Base-by-base conservation (phyloP, 768 basidiomycete species). In the Cystofilobasidium capitatum region DNA sequence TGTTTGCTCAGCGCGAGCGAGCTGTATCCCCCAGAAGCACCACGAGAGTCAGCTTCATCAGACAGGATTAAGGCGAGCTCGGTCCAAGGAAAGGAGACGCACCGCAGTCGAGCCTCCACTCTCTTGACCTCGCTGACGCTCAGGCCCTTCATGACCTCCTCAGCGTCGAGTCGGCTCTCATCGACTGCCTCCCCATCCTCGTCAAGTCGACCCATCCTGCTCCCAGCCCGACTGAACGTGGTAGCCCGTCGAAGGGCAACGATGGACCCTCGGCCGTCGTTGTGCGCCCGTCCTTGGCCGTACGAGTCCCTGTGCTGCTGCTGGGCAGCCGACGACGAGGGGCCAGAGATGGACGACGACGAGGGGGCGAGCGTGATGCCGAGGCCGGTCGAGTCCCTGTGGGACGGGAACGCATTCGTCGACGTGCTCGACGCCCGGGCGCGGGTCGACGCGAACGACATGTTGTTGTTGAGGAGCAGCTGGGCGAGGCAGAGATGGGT, bases 51-150 rank as follows among this genome's bases (percentile, higher is more conserved):
- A 45, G 44, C 1, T 26, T 22, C 20, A 58, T n/a, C 12, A 36
- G 8, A 40, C 14, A 13, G n/a, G 29, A 8, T 17, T n/a, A 29
- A 16, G 24, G 6, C 22, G 47, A 49, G 13, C 57, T 58, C 22
- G 14, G 12, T 10, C 7, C 24, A 33, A 40, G 24, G 35, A 40
- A 7, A 17, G 31, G 7, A 16, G 14, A 58, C 68, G 58, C 17
- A 69, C 68, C 62, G 45, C 1, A 69, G 39, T n/a, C 45, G 58
- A 1, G 55, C 57, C 40, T 69, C 68, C 5, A 69, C 62, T 45
- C 68, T 45, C 39, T 59, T 64, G 1, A 60, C 68, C 58, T 69
- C 68, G 1, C 68, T 58, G 1, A 69, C 63, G 37, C 55, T 61
- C 31, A 69, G 45, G 16, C 49, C 45, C 35, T 58, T 37, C 22